Evolutionary conservation across 2,329 filamentous ascomycete species (phyloP), one percentile per base, ranked within the genome.

Genomic region (Aureobasidium sp.): DNA sequence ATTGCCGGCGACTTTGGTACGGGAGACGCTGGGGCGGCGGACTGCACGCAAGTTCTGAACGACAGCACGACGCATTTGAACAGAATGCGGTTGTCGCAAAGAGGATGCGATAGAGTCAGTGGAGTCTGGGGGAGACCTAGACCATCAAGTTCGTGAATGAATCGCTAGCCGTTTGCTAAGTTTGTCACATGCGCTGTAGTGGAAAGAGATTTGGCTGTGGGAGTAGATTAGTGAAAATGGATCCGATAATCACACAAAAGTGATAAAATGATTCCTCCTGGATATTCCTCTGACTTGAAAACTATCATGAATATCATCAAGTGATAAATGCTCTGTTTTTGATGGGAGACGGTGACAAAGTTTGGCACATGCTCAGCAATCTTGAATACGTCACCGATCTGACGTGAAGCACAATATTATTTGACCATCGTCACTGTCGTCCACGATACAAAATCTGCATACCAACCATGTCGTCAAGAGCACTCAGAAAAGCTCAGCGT

Each of bases 61-160:
- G 68, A 84, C 83, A 76, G 83, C 87, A 77, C 87, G 87, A 84
- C 87, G 87, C 89, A 92, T 92, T 39, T 58, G 55, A 20, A 39
- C 10, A 37, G 42, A n/a, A 46, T 44, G 53, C 39, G 29, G 26
- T 7, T 42, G 52, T 37, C 37, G 52, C 37, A 36, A 23, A 4
- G 39, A 46, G 12, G 41, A 27, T 52, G 46, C 34, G 50, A n/a
- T 15, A 2, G 15, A 17, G 26, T n/a, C 23, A 29, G 26, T n/a
- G 15, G 46, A 48, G 26, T 48, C 46, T 36, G 41, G 42, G 27
- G 41, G 20, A 9, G 37, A 37, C 12, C 41, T 37, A 32, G 41
- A 36, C 32, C 17, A 5, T 10, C 48, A 15, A 37, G 12, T 26
- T 9, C 32, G 5, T 6, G 23, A 29, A 12, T 32, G 12, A 29